Conservation (phyloP, 1,284 basidiomycete genomes). For the Marasmius fiardii region DNA sequence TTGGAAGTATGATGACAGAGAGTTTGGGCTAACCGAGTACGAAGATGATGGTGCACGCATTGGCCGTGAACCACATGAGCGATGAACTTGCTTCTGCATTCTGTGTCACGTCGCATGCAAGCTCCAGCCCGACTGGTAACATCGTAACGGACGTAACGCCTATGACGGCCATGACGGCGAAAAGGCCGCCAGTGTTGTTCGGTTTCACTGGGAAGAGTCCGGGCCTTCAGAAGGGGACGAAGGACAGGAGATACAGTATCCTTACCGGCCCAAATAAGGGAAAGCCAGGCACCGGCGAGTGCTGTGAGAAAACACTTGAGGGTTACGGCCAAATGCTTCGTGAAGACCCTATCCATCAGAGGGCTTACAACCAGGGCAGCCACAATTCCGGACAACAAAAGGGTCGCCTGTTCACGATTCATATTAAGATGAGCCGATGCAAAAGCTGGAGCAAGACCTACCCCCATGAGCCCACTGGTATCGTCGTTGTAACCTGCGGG, state of each 20-base stretch:
- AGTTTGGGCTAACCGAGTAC: constrained; percentile 46
- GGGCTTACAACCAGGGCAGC: constrained; percentile 65
- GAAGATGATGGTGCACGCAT: constrained; percentile 61
- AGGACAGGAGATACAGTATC: not conserved
- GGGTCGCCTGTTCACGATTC: constrained; percentile 28
- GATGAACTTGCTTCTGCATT: constrained; percentile 76
- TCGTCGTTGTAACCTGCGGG: constrained; percentile 71
- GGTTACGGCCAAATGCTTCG: constrained; percentile 60
- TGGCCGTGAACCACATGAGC: constrained; percentile 68
- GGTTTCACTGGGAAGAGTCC: constrained; percentile 51
- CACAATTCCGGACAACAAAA: constrained; percentile 67
- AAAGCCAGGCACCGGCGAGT: constrained; percentile 39
- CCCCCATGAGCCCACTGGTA: constrained; percentile 65
- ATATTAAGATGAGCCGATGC: not conserved
- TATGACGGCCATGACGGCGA: constrained; percentile 62
- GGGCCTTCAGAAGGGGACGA: too few species aligned
- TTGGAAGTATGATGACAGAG: not conserved
- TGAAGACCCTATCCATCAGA: constrained; percentile 74
- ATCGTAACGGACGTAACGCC: constrained; percentile 63
- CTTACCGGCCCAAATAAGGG: constrained; percentile 2
- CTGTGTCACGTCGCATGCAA: constrained; percentile 72
- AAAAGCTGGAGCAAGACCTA: constrained; percentile 1
- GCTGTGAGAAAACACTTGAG: constrained; percentile 59
- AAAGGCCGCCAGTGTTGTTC: constrained; percentile 56
- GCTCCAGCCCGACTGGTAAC: constrained; percentile 71